A percentile compares a stretch with the other conserved stretches of the same genome.
Conservation (phyloP, 371 early-diverging fungal species). For the Capillidium heterosporum region DNA sequence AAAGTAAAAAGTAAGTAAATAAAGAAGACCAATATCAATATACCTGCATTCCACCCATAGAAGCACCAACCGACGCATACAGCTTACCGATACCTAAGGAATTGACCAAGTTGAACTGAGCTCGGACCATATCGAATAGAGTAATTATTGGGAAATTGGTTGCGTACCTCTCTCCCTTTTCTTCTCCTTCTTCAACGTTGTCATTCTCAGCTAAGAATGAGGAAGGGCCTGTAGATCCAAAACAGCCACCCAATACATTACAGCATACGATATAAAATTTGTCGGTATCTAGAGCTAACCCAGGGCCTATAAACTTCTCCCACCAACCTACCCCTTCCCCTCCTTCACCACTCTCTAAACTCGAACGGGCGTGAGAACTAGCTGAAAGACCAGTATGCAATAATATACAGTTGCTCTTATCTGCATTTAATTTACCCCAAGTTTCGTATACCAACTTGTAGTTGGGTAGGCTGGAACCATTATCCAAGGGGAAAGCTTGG, state of each 20-base stretch:
- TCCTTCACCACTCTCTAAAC: no score
- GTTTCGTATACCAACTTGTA: slow-evolving; percentile 70
- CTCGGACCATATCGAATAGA: slow-evolving; percentile 85
- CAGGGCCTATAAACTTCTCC: slow-evolving; percentile 90
- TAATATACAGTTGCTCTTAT: slow-evolving; percentile 52
- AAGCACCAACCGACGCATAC: slow-evolving; percentile 80
- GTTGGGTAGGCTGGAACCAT: slow-evolving; percentile 64
- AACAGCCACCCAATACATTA: slow-evolving; percentile 75
- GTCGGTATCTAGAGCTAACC: slow-evolving; percentile 62
- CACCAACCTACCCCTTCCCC: slow-evolving; percentile 88
- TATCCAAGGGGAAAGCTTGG: slow-evolving; percentile 52
- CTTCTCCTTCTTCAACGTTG: slow-evolving; percentile 42
- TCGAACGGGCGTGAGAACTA: slow-evolving; percentile 64
- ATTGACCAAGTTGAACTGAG: slow-evolving; percentile 75
- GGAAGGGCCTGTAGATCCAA: slow-evolving; percentile 69
- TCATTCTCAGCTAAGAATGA: neutral
- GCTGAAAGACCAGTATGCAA: slow-evolving; percentile 76
- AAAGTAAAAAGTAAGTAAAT: neutral
- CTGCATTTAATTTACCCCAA: slow-evolving; percentile 58
- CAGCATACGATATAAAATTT: slow-evolving; percentile 75
- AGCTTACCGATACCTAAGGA: slow-evolving; percentile 55
- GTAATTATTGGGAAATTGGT: slow-evolving; percentile 83
- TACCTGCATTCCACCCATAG: slow-evolving; percentile 92
- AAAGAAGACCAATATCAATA: neutral
- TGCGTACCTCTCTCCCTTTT: slow-evolving; percentile 56